Conservation (phyloP, 176 grass and related monocot genomes). For the Cymbopogon citratus region DNA sequence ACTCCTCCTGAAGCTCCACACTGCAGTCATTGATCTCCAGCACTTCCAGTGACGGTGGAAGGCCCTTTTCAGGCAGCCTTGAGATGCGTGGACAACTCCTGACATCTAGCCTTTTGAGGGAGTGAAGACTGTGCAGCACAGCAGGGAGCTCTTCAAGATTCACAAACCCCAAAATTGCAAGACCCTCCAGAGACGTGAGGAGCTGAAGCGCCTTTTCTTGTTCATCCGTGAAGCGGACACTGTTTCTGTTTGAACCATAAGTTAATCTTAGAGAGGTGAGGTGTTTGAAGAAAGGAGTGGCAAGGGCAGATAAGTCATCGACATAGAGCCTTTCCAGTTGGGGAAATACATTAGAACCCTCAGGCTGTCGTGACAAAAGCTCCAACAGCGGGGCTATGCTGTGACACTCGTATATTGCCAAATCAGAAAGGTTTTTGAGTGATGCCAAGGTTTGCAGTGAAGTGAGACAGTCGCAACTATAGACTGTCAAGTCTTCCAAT, state of each 20-base stretch:
- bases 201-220: conserved; percentile 6
- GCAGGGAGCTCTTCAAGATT: neutral
- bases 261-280: neutral
- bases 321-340: neutral
- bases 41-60: conserved; percentile 22
- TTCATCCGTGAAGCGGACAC: neutral
- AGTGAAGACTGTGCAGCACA: conserved; percentile 3
- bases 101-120: neutral
- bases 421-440: neutral
- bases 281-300: neutral
- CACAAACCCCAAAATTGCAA: fast-evolving
- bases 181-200: conserved; percentile 16
- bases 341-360: neutral
- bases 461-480: neutral
- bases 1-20: neutral
- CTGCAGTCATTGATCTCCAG: fast-evolving
- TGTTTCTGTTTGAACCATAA: neutral
- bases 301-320: neutral
- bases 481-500: neutral
- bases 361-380: neutral
- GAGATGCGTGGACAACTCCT: fast-evolving
- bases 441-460: neutral
- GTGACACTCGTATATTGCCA: neutral
- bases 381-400: neutral
- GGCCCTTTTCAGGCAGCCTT: neutral